phyloP scores from a whole-genome alignment of 2,329 filamentous ascomycete species.

The Colletotrichum navitas region DNA sequence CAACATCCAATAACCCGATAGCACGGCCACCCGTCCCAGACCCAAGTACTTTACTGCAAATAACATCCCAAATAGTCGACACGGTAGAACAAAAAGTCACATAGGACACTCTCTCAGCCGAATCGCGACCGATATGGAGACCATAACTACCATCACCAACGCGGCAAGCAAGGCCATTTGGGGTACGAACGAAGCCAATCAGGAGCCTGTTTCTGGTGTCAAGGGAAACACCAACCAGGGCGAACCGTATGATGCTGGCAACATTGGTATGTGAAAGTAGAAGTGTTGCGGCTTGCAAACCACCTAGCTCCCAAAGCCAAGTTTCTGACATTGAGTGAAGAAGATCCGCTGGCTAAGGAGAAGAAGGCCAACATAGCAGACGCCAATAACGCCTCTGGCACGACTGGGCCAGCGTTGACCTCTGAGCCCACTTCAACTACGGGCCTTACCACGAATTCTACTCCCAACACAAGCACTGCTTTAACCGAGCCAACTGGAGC shows the following conservation, averaged over 20 bases:
- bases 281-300: not conserved
- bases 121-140: constrained; percentile 67
- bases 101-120: not conserved
- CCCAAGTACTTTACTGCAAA: not conserved
- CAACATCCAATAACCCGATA: not conserved
- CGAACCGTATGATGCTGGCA: constrained; percentile 85
- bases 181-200: constrained; percentile 55
- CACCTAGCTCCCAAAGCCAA: too few relatives aligned
- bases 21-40: not conserved
- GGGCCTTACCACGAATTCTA: not conserved
- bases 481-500: not conserved
- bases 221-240: constrained; percentile 74
- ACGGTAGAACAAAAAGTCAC: not conserved
- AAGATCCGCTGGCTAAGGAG: constrained; percentile 22
- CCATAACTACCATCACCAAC: constrained; percentile 67
- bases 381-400: not conserved
- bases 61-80: too few relatives aligned
- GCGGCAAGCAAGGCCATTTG: constrained; percentile 58
- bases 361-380: constrained; percentile 26
- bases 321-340: constrained; percentile 8
- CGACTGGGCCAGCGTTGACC: not conserved
- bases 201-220: constrained; percentile 80
- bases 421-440: constrained; percentile 1
- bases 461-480: constrained; percentile 10
- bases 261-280: constrained; percentile 64